Base-by-base conservation (phyloP, 495 filamentous ascomycete species). In the Oidiodendron maius region DNA sequence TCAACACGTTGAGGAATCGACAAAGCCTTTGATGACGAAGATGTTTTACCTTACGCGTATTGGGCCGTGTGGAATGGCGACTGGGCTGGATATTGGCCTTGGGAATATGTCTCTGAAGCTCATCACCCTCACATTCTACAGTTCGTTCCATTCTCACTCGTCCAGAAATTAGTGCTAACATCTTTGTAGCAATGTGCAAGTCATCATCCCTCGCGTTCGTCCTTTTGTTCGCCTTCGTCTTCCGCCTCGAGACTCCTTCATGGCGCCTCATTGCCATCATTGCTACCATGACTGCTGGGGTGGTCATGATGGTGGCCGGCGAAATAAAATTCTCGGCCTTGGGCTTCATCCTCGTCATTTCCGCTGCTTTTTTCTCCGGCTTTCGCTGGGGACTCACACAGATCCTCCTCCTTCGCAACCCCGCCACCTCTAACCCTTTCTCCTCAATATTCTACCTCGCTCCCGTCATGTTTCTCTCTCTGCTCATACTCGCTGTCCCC, bases 251-350 rank as follows among this genome's bases (percentile, higher is more conserved):
- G 66, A 75, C 77, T 4, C 88, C 88, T 0, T 96, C 91, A 0
- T 81, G 87, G 70, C 84, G 82, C 54, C 76, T 99, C 17, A 84
- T 95, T 18, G 66, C 77, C 28, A 89, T 99, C 53, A 97, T 99
- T 52, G 75, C 78, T 40, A 83, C 87, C 51, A 97, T 99, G 94
- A 99, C 91, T 1, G 58, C 82, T 2, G 94, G 94, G 46, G 94
- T 99, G 20, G 76, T 97, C 53, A 95, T 97, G 91, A 99, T 99
- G 94, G 94, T 99, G 3, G 87, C 90, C 2, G 91, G 91, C 20
- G 93, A 99, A 68, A 78, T 91, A n/a, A 82, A 84, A 26, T 99
- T 99, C 75, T 79, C 89, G 53, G 72, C 82, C 0, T 76, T 90
- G 28, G 94, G 94, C 8, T 97, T 99, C 65, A 61, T 89, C 23